Evolutionary conservation across 805 yeast species (phyloP).

Genomic region (Sugiyamaella chiloensis): DNA sequence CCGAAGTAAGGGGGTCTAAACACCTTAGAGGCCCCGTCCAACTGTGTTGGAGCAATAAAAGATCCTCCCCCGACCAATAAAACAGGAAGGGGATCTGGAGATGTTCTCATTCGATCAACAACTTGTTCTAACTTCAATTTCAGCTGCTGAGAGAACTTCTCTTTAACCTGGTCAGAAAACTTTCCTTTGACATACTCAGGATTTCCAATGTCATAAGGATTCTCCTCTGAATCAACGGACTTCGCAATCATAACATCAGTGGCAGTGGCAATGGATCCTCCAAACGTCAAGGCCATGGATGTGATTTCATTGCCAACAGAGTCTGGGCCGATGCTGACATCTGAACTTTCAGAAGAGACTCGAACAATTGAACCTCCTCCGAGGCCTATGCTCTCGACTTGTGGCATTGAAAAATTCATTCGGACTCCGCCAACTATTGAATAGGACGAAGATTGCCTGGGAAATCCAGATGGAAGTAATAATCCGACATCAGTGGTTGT

Average conservation of each 20-base stretch:
- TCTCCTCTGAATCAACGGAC: background rate
- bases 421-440: slow-evolving; percentile 47
- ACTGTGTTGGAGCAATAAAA: slow-evolving; percentile 39
- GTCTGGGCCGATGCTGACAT: slow-evolving; percentile 43
- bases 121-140: slow-evolving; percentile 38
- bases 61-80: slow-evolving; percentile 52
- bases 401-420: slow-evolving; percentile 49
- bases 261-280: slow-evolving; percentile 42
- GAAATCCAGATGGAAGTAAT: slow-evolving; percentile 45
- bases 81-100: slow-evolving; percentile 43
- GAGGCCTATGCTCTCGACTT: slow-evolving; percentile 47
- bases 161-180: slow-evolving; percentile 26
- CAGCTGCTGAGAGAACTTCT: slow-evolving; percentile 29
- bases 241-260: slow-evolving; percentile 37
- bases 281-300: slow-evolving; percentile 39
- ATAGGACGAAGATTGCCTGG: slow-evolving; percentile 44
- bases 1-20: slow-evolving; percentile 41
- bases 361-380: slow-evolving; percentile 49
- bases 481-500: slow-evolving; percentile 52
- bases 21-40: slow-evolving; percentile 43
- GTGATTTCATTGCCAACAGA: slow-evolving; percentile 44
- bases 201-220: slow-evolving; percentile 11
- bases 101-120: slow-evolving; percentile 46
- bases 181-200: slow-evolving; percentile 23
- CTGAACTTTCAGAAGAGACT: background rate